Percentiles rank a stretch among this genome's conserved stretches.
Evolutionary conservation across 139 green algal species (phyloP).

Genomic region (Marvania coccoides): DNA sequence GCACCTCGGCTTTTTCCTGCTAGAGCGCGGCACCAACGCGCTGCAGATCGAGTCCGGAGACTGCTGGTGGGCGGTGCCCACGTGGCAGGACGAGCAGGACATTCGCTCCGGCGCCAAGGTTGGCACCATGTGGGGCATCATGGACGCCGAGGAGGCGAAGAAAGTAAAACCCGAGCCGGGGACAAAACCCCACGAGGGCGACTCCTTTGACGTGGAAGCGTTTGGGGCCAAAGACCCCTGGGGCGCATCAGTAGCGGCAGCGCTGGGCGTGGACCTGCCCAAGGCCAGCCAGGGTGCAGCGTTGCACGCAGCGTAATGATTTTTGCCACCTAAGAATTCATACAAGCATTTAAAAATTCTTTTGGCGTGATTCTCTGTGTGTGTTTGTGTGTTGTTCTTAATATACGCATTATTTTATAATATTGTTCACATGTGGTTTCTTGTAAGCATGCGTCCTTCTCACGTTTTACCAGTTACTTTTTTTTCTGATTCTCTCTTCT

Average conservation of each 20-base stretch:
- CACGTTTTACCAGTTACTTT: too few relatives aligned
- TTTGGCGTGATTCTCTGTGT: neutral
- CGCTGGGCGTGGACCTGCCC: too few relatives aligned
- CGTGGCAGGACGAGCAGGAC: conserved; percentile 35
- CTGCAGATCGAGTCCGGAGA: conserved; percentile 41
- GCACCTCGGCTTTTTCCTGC: conserved; percentile 43
- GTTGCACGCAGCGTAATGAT: too few relatives aligned
- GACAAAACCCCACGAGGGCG: conserved; percentile 6
- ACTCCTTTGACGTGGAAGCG: neutral
- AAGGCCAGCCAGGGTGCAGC: too few relatives aligned
- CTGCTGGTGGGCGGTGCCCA: conserved; percentile 41
- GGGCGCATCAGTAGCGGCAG: too few relatives aligned
- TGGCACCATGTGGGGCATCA: conserved; percentile 36
- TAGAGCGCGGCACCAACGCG: conserved; percentile 39
- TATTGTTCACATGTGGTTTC: too few relatives aligned
- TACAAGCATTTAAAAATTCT: too few relatives aligned
- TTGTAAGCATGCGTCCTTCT: too few relatives aligned
- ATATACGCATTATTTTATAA: too few relatives aligned
- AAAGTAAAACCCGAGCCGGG: conserved; percentile 15
- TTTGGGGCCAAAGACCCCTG: neutral
- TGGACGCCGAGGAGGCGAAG: conserved; percentile 10
- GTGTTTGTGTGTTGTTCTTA: neutral
- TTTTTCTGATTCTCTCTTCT: too few relatives aligned
- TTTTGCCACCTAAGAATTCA: too few relatives aligned
- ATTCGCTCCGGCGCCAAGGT: conserved; percentile 26